A percentile compares a stretch with the other conserved stretches of the same genome.
These are phyloP conservation scores for Cicer arietinum DNA, from an alignment of 306 rosid species.

Conservation along the genomic window DNA sequence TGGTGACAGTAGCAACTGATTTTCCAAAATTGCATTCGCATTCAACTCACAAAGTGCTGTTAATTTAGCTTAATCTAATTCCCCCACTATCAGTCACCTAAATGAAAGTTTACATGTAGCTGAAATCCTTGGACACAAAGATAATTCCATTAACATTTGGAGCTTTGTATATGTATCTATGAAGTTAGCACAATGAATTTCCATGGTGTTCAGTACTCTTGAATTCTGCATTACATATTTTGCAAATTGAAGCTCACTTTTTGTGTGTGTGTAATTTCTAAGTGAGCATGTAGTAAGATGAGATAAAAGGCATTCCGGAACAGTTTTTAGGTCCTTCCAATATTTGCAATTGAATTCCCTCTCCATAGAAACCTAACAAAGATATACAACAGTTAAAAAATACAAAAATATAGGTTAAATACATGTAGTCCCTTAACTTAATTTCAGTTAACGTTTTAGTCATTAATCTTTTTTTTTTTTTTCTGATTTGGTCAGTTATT, in stretches of 20 bases:
- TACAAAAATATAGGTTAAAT: background rate
- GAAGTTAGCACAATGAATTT: background rate
- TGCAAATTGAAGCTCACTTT: background rate
- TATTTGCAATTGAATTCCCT: accelerated
- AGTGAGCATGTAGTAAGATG: slow-evolving; percentile 4
- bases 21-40: no score
- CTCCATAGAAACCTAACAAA: background rate
- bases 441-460: no score
- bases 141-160: slow-evolving; percentile 2
- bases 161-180: background rate
- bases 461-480: no score
- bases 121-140: background rate
- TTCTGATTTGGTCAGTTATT: no score
- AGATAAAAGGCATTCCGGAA: background rate
- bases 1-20: no score
- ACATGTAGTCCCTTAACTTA: no score
- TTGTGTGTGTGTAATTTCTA: background rate
- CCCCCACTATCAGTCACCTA: background rate
- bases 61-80: no score
- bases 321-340: background rate
- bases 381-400: background rate
- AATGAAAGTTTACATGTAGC: background rate
- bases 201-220: background rate
- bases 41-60: no score
- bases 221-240: background rate